phyloP scores from a whole-genome alignment of 2,329 filamentous ascomycete species.

The Leptographium procerum region DNA sequence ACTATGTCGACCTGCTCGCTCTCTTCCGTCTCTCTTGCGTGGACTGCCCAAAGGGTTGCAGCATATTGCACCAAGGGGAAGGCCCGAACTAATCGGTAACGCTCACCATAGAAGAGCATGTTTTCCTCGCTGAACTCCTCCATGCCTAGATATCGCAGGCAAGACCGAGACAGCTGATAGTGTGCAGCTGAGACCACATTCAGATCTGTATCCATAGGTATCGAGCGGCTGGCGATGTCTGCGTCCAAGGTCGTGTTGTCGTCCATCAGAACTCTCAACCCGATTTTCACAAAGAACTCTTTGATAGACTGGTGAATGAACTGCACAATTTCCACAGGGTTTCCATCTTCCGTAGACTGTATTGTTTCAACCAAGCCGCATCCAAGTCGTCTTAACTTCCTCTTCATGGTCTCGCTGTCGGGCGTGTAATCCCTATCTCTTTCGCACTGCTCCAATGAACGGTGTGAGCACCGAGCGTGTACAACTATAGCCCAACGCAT shows the following conservation, averaged over 20 bases:
- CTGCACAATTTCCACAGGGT: conserved; percentile 14
- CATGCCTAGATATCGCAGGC: neutral
- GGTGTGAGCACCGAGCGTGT: neutral
- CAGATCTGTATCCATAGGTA: neutral
- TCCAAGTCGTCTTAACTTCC: neutral
- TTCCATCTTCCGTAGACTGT: neutral
- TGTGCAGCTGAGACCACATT: neutral
- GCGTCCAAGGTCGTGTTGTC: neutral
- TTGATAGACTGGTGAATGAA: conserved; percentile 24
- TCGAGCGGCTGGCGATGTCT: neutral
- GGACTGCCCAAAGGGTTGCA: neutral
- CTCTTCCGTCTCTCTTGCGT: neutral
- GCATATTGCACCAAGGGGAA: neutral
- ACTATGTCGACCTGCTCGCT: neutral
- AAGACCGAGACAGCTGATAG: neutral
- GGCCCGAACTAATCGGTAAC: neutral
- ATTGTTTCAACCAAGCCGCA: neutral
- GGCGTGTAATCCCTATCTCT: neutral
- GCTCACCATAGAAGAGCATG: neutral
- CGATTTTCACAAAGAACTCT: conserved; percentile 17
- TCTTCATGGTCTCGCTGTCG: neutral
- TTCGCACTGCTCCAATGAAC: neutral
- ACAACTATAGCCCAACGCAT: neutral
- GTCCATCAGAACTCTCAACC: neutral
- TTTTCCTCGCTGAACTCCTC: neutral